A percentile compares a stretch with the other conserved stretches of the same genome.
Conservation (phyloP, 805 yeast species). For the Saturnispora sanitii region DNA sequence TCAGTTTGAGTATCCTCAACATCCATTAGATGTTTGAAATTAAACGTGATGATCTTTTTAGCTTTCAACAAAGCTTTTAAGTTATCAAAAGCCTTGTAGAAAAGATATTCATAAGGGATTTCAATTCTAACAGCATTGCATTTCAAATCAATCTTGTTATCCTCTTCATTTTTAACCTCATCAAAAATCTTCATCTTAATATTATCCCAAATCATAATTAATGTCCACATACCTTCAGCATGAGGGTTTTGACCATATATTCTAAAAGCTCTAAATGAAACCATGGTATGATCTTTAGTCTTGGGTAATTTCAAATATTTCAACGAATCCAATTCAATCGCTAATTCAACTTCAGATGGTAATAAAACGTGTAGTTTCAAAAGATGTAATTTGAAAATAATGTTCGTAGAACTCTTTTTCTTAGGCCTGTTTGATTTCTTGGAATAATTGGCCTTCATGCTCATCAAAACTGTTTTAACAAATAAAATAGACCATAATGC, state of each 20-base stretch:
- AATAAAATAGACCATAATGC: slow-evolving; percentile 25
- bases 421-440: background rate
- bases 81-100: slow-evolving; percentile 73
- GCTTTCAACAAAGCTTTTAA: slow-evolving; percentile 67
- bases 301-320: slow-evolving; percentile 15
- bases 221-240: slow-evolving; percentile 21
- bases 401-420: slow-evolving; percentile 2
- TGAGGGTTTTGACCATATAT: slow-evolving; percentile 24
- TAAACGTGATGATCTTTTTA: slow-evolving; percentile 39
- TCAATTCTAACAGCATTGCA: slow-evolving; percentile 25
- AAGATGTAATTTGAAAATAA: slow-evolving; percentile 19
- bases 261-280: slow-evolving; percentile 21
- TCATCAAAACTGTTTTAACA: slow-evolving; percentile 14
- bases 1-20: slow-evolving; percentile 17
- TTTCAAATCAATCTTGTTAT: slow-evolving; percentile 11
- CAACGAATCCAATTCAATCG: slow-evolving; percentile 23
- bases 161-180: slow-evolving; percentile 6
- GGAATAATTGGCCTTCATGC: slow-evolving; percentile 1
- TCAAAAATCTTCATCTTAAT: slow-evolving; percentile 12
- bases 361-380: slow-evolving; percentile 19
- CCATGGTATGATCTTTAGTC: slow-evolving; percentile 9
- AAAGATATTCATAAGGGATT: slow-evolving; percentile 67
- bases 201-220: slow-evolving; percentile 17
- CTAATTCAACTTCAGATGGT: slow-evolving; percentile 22
- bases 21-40: slow-evolving; percentile 20